A percentile compares a stretch with the other conserved stretches of the same genome.
Evolutionary conservation across 495 filamentous ascomycete species (phyloP).

Genomic region (Hypoxylon fuscum): DNA sequence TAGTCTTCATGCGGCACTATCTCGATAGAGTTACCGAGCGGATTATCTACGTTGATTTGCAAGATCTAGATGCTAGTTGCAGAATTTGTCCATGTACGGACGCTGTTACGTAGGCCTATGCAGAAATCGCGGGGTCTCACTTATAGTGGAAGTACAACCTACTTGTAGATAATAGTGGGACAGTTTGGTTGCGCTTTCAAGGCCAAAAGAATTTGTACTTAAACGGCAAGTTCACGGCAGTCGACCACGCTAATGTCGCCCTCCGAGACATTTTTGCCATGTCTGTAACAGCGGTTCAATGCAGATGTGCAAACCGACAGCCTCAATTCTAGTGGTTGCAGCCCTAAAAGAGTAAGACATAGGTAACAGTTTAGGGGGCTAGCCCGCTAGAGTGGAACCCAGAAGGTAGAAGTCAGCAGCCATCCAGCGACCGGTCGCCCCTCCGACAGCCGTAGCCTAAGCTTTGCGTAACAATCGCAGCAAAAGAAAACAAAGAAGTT

Average conservation of each 20-base stretch:
- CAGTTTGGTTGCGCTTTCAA: background rate
- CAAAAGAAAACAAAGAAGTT: conserved; percentile 20
- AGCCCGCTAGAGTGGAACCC: too few relatives aligned
- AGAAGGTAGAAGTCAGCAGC: conserved; percentile 8
- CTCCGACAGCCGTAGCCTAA: conserved; percentile 30
- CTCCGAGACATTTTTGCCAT: conserved; percentile 1
- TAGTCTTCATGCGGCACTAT: conserved; percentile 24
- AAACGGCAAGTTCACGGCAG: background rate
- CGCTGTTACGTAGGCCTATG: background rate
- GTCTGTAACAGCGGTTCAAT: background rate
- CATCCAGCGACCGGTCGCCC: conserved; percentile 15
- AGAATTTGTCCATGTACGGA: background rate
- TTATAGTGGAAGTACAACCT: background rate
- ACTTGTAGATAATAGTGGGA: background rate
- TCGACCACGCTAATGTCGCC: conserved; percentile 4
- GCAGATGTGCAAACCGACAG: background rate
- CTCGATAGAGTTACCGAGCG: background rate
- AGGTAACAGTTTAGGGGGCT: too few relatives aligned
- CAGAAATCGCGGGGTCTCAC: conserved; percentile 1
- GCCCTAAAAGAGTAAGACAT: background rate
- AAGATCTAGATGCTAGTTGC: background rate
- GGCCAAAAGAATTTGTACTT: background rate
- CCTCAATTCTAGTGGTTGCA: background rate
- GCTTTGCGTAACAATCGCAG: conserved; percentile 5
- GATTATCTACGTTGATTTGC: background rate